Evolutionary conservation across 192 early-diverging fungal species (phyloP).

Genomic region (Spizellomyces punctatus): DNA sequence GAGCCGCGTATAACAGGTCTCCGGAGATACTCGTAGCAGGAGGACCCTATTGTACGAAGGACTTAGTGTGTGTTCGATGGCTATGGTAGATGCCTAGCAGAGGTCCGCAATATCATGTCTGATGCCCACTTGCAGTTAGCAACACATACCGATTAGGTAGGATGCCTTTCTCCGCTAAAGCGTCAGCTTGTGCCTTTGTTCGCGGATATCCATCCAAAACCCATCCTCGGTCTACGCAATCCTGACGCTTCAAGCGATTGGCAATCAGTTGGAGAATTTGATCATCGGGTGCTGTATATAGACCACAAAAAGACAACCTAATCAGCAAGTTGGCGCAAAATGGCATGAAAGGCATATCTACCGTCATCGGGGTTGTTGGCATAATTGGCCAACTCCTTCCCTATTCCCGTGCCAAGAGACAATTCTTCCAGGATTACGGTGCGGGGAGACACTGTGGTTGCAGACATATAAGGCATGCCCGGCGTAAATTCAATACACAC

Average conservation of each 20-base stretch:
- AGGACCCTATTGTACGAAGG: slow-evolving; percentile 35
- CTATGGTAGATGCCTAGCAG: too few species aligned
- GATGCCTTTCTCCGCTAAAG: slow-evolving; percentile 38
- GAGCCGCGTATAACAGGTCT: slow-evolving; percentile 41
- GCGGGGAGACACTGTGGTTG: slow-evolving; percentile 48
- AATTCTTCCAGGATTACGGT: slow-evolving; percentile 48
- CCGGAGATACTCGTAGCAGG: slow-evolving; percentile 35
- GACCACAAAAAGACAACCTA: neutral
- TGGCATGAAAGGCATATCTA: slow-evolving; percentile 6
- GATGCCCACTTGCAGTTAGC: neutral
- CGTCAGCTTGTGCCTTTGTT: slow-evolving; percentile 36
- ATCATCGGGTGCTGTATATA: slow-evolving; percentile 39
- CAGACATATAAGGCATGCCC: neutral
- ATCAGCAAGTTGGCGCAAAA: neutral
- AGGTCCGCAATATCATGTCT: too few species aligned
- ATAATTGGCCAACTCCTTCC: slow-evolving; percentile 24
- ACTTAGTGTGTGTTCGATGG: too few species aligned
- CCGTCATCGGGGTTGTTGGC: slow-evolving; percentile 37
- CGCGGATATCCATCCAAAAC: slow-evolving; percentile 55
- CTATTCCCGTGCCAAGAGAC: slow-evolving; percentile 23
- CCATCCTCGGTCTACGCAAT: slow-evolving; percentile 52
- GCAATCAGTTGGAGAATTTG: slow-evolving; percentile 39
- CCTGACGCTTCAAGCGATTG: slow-evolving; percentile 35
- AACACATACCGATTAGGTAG: slow-evolving; percentile 46
- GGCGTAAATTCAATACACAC: neutral